Evolutionary conservation across 768 basidiomycete genomes (phyloP).

Genomic region (Pisolithus marmoratus): DNA sequence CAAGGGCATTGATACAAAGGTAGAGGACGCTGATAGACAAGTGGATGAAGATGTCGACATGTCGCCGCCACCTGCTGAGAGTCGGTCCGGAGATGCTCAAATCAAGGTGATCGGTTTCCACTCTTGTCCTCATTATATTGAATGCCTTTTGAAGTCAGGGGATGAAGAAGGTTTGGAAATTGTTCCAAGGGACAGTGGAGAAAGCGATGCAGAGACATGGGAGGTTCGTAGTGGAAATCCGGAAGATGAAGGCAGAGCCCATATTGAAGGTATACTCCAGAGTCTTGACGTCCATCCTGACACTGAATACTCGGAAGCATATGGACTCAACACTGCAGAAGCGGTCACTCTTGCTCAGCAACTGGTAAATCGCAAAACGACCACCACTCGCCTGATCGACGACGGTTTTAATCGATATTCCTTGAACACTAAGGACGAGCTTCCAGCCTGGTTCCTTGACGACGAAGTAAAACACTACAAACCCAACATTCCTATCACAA

Average conservation of each 20-base stretch:
- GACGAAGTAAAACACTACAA: slow-evolving; percentile 94
- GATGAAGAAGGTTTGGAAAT: slow-evolving; percentile 58
- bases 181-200: slow-evolving; percentile 54
- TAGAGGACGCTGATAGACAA: slow-evolving; percentile 25
- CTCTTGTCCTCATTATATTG: slow-evolving; percentile 3
- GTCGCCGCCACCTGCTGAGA: slow-evolving; percentile 25
- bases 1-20: slow-evolving; percentile 40
- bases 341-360: slow-evolving; percentile 88
- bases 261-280: slow-evolving; percentile 55
- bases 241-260: slow-evolving; percentile 58
- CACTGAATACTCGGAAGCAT: slow-evolving; percentile 41
- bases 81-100: slow-evolving; percentile 24
- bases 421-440: slow-evolving; percentile 83
- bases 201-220: slow-evolving; percentile 68
- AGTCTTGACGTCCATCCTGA: not conserved
- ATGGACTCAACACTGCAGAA: slow-evolving; percentile 81
- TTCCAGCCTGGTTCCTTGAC: slow-evolving; percentile 96
- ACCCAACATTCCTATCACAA: slow-evolving; percentile 92
- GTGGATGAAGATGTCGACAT: slow-evolving; percentile 15
- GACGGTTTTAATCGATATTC: slow-evolving; percentile 96
- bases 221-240: slow-evolving; percentile 73
- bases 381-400: slow-evolving; percentile 83
- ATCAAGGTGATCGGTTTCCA: slow-evolving; percentile 19
- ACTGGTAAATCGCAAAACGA: slow-evolving; percentile 86
- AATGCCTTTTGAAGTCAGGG: slow-evolving; percentile 13